Conservation (phyloP, 768 basidiomycete genomes). For the Kwoniella dejecticola region DNA sequence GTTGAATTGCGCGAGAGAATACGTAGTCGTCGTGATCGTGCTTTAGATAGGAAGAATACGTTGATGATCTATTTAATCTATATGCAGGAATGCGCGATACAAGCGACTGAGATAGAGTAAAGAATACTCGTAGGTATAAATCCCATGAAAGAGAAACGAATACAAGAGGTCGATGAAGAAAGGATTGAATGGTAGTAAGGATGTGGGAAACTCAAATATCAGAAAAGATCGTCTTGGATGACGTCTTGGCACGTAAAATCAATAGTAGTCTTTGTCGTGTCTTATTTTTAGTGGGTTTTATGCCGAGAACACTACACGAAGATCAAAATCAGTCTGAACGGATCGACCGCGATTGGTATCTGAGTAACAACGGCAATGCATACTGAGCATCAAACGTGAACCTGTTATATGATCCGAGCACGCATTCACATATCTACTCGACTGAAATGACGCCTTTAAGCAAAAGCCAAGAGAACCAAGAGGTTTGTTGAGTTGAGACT, state of each 20-base stretch:
- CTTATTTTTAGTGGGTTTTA: not conserved
- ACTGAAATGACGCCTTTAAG: too few species aligned
- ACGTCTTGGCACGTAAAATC: constrained; percentile 9
- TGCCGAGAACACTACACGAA: not conserved
- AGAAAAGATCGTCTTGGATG: constrained; percentile 4
- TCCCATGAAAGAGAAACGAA: not conserved
- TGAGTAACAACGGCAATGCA: too few species aligned
- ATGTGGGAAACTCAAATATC: not conserved
- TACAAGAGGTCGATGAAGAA: not conserved
- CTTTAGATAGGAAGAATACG: not conserved
- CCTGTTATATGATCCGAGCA: too few species aligned
- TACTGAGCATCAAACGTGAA: too few species aligned
- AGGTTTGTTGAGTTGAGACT: too few species aligned
- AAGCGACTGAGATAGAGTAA: not conserved
- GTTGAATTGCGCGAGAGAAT: not conserved
- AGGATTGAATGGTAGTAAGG: not conserved
- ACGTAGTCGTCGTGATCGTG: not conserved
- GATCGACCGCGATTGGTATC: too few species aligned
- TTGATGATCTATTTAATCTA: not conserved
- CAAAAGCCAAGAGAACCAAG: too few species aligned
- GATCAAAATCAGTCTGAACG: too few species aligned
- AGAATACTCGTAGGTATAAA: too few species aligned
- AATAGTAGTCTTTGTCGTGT: not conserved
- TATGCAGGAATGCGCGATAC: not conserved
- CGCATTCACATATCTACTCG: too few species aligned